Evolutionary conservation across 164 flowering plant genomes (phyloP), one percentile per base, ranked within the genome.

Genomic region (Chimonanthus praecox): DNA sequence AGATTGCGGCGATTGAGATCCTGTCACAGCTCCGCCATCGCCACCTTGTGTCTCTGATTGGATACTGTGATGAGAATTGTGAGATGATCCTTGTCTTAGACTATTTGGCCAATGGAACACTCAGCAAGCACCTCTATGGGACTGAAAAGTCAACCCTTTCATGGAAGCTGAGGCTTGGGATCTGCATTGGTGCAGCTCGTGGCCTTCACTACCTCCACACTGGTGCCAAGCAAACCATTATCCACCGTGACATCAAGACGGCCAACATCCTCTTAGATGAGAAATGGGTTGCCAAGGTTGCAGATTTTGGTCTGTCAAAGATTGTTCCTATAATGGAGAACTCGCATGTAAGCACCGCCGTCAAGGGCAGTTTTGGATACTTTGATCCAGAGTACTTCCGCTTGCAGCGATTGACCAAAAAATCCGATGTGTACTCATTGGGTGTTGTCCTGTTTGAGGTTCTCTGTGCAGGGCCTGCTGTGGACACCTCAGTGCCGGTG

Each of bases 321-420:
- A 66, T 76, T 44, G 87, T 87, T 5, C 87, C 87, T 3, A 75
- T 78, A 49, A 58, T 77, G 76, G 79, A 78, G 67, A 76, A 75
- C 21, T 81, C 83, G 11, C 87, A 86, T 70, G 83, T 84, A 58
- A 86, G 85, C 75, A 86, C 87, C 33, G 33, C 33, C 2, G 33
- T 33, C 33, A 33, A 33, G 33, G 33, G 33, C 33, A 33, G 33
- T 33, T 86, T 86, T 62, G 88, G 88, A 44, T 86, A 84, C 72
- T 70, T 84, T 62, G 88, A 86, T 72, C 88, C 88, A 0, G 88
- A 86, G 66, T 86, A 86, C 80, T 86, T 70, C 76, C 68, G 83
- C 64, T 72, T 85, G 50, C 87, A 77, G 62, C 84, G 81, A 9
- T 58, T 85, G 73, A 85, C 84, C 0, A 83, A 78, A 49, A 33